Evolutionary conservation across 2,329 filamentous ascomycete species (phyloP), one percentile per base, ranked within the genome.

Genomic region (Diaporthe aspalathi): DNA sequence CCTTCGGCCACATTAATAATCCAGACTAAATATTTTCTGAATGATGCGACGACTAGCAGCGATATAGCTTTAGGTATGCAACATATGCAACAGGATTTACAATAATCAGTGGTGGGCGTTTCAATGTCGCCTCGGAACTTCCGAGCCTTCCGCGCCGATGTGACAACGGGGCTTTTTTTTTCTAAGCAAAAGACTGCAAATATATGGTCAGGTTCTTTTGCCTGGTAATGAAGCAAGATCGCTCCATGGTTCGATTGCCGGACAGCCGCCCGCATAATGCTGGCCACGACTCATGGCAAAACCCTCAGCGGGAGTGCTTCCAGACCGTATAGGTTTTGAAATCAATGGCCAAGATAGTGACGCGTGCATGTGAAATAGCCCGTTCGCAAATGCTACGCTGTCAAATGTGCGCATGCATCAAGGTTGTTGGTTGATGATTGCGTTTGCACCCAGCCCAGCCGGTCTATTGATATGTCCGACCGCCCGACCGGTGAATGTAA

Each of bases 321-420:
- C 57, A 62, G 57, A 62, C 57, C n/a, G 40, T 32, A 24, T 5
- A 11, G 24, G 57, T 47, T 62, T 62, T 22, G 57, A 62, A 45
- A 29, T 29, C 24, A 6, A 47, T 6, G 24, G 17, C 57, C 57
- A 47, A 62, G 40, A 45, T 27, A 35, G 11, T 6, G 9, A 5
- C 20, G n/a, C 7, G 8, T 29, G 12, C 38, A 45, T 45, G 22
- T 9, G 9, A 2, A 24, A 20, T 5, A 12, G 22, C 14, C 22
- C 56, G 38, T 60, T 60, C 40, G 24, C 56, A 8, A n/a, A 27
- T 60, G 22, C 56, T 29, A 45, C 56, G 17, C 38, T 29, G n/a
- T 8, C n/a, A 27, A 16, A 5, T 29, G 4, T 22, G 56, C 56
- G 38, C 24, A 20, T 60, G 16, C 38, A 38, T 43, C 38, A n/a